These are phyloP conservation scores for Pterula multifida DNA, from an alignment of 1,284 basidiomycete species.

Conservation along the genomic window DNA sequence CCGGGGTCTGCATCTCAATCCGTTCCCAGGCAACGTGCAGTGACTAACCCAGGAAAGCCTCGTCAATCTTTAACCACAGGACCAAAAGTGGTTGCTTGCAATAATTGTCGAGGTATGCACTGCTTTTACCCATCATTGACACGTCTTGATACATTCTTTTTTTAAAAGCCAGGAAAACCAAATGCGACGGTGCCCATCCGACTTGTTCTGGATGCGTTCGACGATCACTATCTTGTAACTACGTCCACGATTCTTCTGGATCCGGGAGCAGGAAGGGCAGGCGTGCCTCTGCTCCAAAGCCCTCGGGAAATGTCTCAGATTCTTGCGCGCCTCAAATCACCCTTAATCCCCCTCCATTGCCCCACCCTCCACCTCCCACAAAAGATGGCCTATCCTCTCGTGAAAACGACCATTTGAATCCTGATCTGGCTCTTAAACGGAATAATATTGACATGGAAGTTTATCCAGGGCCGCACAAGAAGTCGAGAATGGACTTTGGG, in stretches of 20 bases:
- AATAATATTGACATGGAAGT: constrained; percentile 28
- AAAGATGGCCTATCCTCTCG: constrained; percentile 22
- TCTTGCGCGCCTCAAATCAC: constrained; percentile 42
- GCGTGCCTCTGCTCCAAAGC: constrained; percentile 24
- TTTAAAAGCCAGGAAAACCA: constrained; percentile 63
- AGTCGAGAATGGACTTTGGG: constrained; percentile 36
- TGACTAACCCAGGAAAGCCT: constrained; percentile 15
- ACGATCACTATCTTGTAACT: constrained; percentile 60
- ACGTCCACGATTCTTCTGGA: constrained; percentile 48
- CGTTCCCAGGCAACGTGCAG: background rate
- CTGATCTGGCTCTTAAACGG: constrained; percentile 32
- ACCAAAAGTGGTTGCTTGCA: constrained; percentile 74
- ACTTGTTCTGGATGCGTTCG: constrained; percentile 69
- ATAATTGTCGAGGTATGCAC: constrained; percentile 65
- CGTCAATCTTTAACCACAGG: constrained; percentile 54
- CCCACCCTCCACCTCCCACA: constrained; percentile 27
- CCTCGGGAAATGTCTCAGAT: constrained; percentile 28
- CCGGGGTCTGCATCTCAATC: background rate
- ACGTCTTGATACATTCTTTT: constrained; percentile 8
- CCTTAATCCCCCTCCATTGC: constrained; percentile 38
- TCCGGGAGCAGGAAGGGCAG: constrained; percentile 19
- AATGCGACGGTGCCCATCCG: constrained; percentile 71
- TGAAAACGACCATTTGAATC: constrained; percentile 23
- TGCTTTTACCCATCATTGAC: constrained; percentile 6
- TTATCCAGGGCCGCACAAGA: constrained; percentile 30